These are phyloP conservation scores for Aspergillus sp. DNA, from an alignment of 2,329 filamentous ascomycete genomes.

Conservation along the genomic window DNA sequence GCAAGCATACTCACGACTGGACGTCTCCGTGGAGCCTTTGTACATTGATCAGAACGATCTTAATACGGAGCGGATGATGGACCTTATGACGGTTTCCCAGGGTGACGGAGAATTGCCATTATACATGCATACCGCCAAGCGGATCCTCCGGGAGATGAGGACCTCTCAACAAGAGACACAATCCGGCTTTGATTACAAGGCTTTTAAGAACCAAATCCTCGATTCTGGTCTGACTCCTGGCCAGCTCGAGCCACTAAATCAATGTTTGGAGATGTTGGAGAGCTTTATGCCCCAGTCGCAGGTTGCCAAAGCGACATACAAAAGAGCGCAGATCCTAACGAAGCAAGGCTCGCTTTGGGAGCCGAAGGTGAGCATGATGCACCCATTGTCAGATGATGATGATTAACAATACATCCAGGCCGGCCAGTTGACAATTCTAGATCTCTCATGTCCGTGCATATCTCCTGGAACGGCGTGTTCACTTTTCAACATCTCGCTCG, in stretches of 20 bases:
- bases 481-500: slow-evolving; percentile 24
- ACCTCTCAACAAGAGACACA: slow-evolving; percentile 42
- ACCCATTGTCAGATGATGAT: background rate
- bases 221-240: slow-evolving; percentile 8
- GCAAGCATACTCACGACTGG: slow-evolving; percentile 47
- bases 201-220: slow-evolving; percentile 44
- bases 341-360: slow-evolving; percentile 14
- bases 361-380: slow-evolving; percentile 12
- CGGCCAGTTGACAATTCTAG: slow-evolving; percentile 21
- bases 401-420: slow-evolving; percentile 3
- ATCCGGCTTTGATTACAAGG: slow-evolving; percentile 52
- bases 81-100: slow-evolving; percentile 59
- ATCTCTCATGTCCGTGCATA: slow-evolving; percentile 27
- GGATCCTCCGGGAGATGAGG: slow-evolving; percentile 58
- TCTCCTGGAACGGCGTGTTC: slow-evolving; percentile 23
- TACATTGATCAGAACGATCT: slow-evolving; percentile 56
- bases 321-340: background rate
- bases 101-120: slow-evolving; percentile 50
- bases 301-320: background rate
- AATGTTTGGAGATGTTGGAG: slow-evolving; percentile 24
- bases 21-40: slow-evolving; percentile 54
- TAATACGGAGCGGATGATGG: slow-evolving; percentile 60
- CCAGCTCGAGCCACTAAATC: slow-evolving; percentile 21
- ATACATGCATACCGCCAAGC: slow-evolving; percentile 59
- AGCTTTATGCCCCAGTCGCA: slow-evolving; percentile 24